Conservation (phyloP, 257 asterid genomes). For the Fraxinus anomala region DNA sequence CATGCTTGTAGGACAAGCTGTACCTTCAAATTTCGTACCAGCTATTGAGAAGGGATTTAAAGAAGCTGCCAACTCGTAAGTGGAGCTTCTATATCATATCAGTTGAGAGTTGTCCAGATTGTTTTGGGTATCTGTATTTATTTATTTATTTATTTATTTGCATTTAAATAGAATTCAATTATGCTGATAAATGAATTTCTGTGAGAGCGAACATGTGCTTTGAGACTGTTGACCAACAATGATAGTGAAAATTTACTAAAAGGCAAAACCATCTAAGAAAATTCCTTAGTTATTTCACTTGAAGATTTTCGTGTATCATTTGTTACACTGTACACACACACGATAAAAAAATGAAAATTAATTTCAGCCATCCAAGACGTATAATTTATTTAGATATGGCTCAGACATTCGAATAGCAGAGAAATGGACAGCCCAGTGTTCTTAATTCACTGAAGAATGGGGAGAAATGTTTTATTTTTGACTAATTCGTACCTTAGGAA, state of each 20-base stretch:
- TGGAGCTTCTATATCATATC: slow-evolving; percentile 13
- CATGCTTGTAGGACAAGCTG: slow-evolving; percentile 81
- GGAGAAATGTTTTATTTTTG: too few species aligned
- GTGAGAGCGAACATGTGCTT: neutral
- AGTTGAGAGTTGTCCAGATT: slow-evolving; percentile 3
- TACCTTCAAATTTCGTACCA: slow-evolving; percentile 89
- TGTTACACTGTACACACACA: neutral
- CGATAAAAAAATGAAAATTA: neutral
- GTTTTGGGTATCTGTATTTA: slow-evolving; percentile 9
- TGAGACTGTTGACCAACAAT: neutral
- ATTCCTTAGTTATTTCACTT: neutral
- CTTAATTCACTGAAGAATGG: too few species aligned
- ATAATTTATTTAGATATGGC: neutral
- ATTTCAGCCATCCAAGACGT: neutral
- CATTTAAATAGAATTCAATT: neutral
- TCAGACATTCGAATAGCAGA: neutral
- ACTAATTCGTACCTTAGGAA: too few species aligned
- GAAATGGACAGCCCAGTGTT: too few species aligned
- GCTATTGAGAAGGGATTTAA: slow-evolving; percentile 96
- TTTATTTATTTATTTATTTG: neutral
- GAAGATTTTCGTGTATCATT: neutral
- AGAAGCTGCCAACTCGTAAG: slow-evolving; percentile 99
- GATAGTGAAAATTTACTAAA: neutral
- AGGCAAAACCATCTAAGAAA: neutral
- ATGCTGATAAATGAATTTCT: slow-evolving; percentile 16